Conservation (phyloP, 805 yeast genomes). For the Wickerhamiella vanderwaltii region DNA sequence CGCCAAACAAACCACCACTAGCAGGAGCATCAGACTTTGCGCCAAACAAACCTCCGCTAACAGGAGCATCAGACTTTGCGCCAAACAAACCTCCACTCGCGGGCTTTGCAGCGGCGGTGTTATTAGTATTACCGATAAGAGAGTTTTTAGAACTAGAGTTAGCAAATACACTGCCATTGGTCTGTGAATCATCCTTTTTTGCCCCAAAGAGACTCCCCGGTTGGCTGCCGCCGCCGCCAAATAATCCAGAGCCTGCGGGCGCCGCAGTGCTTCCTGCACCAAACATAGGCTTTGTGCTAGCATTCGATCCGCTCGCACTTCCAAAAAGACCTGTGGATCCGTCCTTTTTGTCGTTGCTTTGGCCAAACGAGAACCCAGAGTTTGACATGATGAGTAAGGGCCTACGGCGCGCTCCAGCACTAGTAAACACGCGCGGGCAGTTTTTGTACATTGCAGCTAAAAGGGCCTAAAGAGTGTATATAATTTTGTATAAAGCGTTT, state of each 20-base stretch:
- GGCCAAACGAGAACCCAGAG: constrained; percentile 7
- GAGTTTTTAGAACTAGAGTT: not conserved
- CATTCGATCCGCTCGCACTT: not conserved
- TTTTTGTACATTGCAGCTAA: too few species aligned
- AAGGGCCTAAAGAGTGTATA: too few species aligned
- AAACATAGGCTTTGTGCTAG: constrained; percentile 15
- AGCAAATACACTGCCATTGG: not conserved
- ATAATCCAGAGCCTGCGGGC: constrained; percentile 12
- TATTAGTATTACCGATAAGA: too few species aligned
- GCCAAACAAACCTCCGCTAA: not conserved
- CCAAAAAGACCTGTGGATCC: not conserved
- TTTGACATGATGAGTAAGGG: constrained; percentile 1
- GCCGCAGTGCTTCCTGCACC: constrained; percentile 22
- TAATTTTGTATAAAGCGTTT: too few species aligned
- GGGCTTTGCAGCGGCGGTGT: not conserved
- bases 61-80: constrained; percentile 10
- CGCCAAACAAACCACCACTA: constrained; percentile 16
- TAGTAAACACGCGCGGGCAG: too few species aligned
- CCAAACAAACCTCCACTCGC: constrained; percentile 15
- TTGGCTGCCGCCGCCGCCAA: constrained; percentile 10
- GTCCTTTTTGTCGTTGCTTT: not conserved
- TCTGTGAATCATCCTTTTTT: constrained; percentile 3
- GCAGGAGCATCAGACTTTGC: not conserved
- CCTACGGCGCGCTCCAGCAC: not conserved
- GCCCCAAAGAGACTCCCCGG: constrained; percentile 14